Evolutionary conservation across 192 early-diverging fungal genomes (phyloP).

Genomic region (Coemansia sp.): DNA sequence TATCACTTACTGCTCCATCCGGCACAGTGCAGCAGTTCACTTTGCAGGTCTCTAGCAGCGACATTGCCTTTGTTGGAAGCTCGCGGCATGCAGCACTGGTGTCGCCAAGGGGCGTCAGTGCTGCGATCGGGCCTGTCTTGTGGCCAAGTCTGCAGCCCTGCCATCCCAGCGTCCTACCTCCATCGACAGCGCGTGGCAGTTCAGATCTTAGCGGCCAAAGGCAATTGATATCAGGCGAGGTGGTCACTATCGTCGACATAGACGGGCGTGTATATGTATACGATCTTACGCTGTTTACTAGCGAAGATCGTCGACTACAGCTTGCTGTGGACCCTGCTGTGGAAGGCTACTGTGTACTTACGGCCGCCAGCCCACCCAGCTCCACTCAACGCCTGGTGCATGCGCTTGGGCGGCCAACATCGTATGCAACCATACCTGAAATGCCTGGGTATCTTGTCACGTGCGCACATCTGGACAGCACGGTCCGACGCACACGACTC

Average conservation of each 20-base stretch:
- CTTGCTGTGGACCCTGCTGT: constrained; percentile 26
- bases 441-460: constrained; percentile 27
- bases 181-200: neutral
- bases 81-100: neutral
- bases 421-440: constrained; percentile 22
- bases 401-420: constrained; percentile 14
- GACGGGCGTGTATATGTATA: constrained; percentile 24
- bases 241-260: constrained; percentile 28
- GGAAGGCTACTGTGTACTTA: constrained; percentile 25
- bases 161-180: neutral
- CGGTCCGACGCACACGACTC: constrained; percentile 25
- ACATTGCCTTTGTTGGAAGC: constrained; percentile 36
- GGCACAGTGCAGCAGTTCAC: constrained; percentile 42
- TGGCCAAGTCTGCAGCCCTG: constrained; percentile 8
- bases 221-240: constrained; percentile 1
- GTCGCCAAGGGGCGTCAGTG: neutral
- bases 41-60: constrained; percentile 26
- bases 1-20: constrained; percentile 22
- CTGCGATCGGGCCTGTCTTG: constrained; percentile 1
- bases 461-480: constrained; percentile 30
- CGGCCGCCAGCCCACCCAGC: constrained; percentile 38
- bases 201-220: neutral
- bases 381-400: constrained; percentile 18
- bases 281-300: constrained; percentile 21
- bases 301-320: constrained; percentile 29